Conservation (phyloP, 108 stramenopile genomes). For the Skeletonema menzelii region DNA sequence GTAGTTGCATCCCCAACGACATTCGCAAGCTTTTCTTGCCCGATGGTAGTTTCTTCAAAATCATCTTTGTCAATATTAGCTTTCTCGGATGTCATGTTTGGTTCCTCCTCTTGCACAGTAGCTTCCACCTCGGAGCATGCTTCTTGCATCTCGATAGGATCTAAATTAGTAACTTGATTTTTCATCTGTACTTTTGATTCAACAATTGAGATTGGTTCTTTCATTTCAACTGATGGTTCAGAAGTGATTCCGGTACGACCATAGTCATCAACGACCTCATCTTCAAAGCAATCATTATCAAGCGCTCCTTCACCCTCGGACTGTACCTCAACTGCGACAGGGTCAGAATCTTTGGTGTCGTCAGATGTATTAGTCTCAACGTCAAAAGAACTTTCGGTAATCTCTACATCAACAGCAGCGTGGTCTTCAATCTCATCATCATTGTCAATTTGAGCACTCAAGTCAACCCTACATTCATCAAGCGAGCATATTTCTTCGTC, state of each 20-base stretch:
- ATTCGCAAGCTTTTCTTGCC: neutral
- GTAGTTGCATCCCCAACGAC: neutral
- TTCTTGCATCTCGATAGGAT: neutral
- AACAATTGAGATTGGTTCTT: neutral
- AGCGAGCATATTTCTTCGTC: neutral
- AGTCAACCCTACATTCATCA: slow-evolving; percentile 5
- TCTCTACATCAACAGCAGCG: neutral
- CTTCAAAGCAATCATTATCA: neutral
- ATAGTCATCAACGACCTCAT: neutral
- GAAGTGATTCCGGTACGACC: neutral
- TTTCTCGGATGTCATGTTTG: neutral
- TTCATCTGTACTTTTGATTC: neutral
- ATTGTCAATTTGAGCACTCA: neutral
- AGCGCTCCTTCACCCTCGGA: neutral
- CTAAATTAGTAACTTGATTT: neutral
- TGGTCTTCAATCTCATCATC: neutral
- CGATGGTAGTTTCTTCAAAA: neutral
- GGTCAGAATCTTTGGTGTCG: slow-evolving; percentile 7
- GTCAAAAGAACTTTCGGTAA: slow-evolving; percentile 2
- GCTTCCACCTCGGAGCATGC: neutral
- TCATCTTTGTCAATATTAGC: neutral
- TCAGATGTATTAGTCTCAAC: slow-evolving; percentile 3
- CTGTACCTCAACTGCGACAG: slow-evolving; percentile 7
- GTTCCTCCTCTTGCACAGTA: neutral
- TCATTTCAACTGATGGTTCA: neutral